phyloP scores from a whole-genome alignment of 2,329 filamentous ascomycete genomes.

The Anisogramma anomala region DNA sequence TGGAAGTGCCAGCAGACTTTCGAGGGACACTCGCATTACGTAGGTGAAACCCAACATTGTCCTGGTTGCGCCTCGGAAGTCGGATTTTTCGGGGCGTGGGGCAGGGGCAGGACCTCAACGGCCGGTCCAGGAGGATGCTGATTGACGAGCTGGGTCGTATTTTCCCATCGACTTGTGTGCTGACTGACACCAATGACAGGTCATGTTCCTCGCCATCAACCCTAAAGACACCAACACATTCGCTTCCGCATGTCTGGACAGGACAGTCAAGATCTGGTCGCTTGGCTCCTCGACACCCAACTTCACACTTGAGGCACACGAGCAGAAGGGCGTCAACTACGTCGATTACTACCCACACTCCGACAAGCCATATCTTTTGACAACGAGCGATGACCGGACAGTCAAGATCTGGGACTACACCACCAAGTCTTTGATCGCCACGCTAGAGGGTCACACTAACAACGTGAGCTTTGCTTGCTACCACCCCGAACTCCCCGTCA shows the following conservation, averaged over 20 bases:
- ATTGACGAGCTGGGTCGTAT: not conserved
- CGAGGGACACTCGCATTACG: conserved; percentile 87
- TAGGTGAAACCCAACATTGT: not conserved
- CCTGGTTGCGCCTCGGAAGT: not conserved
- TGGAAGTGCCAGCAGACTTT: conserved; percentile 73
- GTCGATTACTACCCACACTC: conserved; percentile 78
- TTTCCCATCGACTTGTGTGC: not conserved
- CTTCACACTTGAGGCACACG: conserved; percentile 92
- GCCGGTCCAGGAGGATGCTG: not conserved
- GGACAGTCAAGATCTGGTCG: conserved; percentile 97
- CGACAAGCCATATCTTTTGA: conserved; percentile 78
- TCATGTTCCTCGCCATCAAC: conserved; percentile 94
- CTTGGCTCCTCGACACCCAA: conserved; percentile 88
- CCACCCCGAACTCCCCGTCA: conserved; percentile 90
- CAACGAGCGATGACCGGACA: conserved; percentile 47
- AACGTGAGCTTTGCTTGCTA: conserved; percentile 98
- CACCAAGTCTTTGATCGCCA: conserved; percentile 92
- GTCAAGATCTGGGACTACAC: conserved; percentile 99
- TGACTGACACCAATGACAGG: conserved; percentile 24
- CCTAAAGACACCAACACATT: conserved; percentile 92
- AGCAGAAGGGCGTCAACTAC: conserved; percentile 95
- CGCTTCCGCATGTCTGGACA: conserved; percentile 86
- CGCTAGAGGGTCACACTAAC: conserved; percentile 90
- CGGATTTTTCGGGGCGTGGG: not conserved
- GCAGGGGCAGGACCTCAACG: not conserved